A percentile compares a stretch with the other conserved stretches of the same genome.
Evolutionary conservation across 179 eudicot species (phyloP).

Genomic region (Monotropa hypopitys): DNA sequence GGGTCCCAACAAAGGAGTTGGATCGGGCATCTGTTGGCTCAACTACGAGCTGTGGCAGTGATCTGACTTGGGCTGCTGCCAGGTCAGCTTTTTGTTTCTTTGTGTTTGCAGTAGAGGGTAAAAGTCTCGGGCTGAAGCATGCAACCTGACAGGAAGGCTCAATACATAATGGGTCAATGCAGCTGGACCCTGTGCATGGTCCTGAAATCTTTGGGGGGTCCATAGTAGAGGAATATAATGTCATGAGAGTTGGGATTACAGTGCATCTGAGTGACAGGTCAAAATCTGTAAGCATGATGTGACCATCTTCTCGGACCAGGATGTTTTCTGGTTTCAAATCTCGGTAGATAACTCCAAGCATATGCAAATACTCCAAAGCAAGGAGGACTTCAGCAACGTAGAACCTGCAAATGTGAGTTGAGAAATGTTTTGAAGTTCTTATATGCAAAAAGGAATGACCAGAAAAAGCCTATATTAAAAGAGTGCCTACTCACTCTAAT

Average conservation of each 20-base stretch:
- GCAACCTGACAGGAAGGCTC: slow-evolving; percentile 24
- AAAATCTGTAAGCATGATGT: slow-evolving; percentile 35
- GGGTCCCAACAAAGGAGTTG: slow-evolving; percentile 49
- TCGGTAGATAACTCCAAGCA: slow-evolving; percentile 28
- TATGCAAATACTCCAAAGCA: slow-evolving; percentile 27
- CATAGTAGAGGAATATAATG: slow-evolving; percentile 8
- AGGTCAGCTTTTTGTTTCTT: slow-evolving; percentile 17
- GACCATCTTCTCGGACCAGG: slow-evolving; percentile 31
- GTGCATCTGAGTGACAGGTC: slow-evolving; percentile 27
- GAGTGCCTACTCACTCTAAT: neutral
- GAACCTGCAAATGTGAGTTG: slow-evolving; percentile 15
- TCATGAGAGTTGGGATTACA: slow-evolving; percentile 17
- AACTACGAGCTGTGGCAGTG: slow-evolving; percentile 26
- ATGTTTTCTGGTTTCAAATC: slow-evolving; percentile 31
- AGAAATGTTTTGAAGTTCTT: no score
- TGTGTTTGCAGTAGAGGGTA: slow-evolving; percentile 10
- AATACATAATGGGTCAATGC: slow-evolving; percentile 29
- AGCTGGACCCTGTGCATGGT: slow-evolving; percentile 24
- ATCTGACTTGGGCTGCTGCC: slow-evolving; percentile 8
- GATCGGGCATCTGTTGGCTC: slow-evolving; percentile 34
- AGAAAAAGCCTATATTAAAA: slow-evolving; percentile 1
- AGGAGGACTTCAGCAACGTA: slow-evolving; percentile 32
- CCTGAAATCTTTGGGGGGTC: slow-evolving; percentile 23
- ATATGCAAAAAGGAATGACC: neutral
- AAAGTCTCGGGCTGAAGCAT: slow-evolving; percentile 21